A percentile compares a stretch with the other conserved stretches of the same genome.
These are phyloP conservation scores for Pezicula carpinea DNA, from an alignment of 2,329 filamentous ascomycete genomes.

Conservation along the genomic window DNA sequence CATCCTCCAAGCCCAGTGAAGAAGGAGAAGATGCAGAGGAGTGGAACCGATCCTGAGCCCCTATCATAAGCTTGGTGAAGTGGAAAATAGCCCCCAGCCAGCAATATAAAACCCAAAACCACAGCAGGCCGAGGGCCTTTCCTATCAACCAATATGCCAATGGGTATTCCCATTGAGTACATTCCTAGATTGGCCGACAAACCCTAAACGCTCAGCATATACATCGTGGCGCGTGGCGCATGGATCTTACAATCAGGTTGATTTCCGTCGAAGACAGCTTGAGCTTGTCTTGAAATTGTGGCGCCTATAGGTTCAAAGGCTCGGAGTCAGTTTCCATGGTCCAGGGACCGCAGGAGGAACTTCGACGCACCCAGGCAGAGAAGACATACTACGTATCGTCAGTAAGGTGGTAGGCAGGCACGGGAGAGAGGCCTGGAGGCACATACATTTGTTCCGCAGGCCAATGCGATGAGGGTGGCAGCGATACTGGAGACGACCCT, in stretches of 20 bases:
- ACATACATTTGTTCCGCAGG: constrained; percentile 87
- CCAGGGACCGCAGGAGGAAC: too few relatives aligned
- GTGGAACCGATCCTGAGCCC: constrained; percentile 52
- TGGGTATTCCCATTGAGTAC: constrained; percentile 85
- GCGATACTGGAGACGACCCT: constrained; percentile 80
- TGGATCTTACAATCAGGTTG: constrained; percentile 72
- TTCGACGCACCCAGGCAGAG: constrained; percentile 66
- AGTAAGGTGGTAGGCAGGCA: constrained; percentile 21
- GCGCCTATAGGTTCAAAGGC: constrained; percentile 42
- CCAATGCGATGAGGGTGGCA: constrained; percentile 77
- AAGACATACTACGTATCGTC: constrained; percentile 77
- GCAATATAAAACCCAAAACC: constrained; percentile 65
- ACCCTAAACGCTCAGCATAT: constrained; percentile 40
- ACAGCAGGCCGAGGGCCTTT: constrained; percentile 77
- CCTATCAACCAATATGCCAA: constrained; percentile 81
- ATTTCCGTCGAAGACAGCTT: constrained; percentile 86
- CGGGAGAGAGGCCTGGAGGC: background rate
- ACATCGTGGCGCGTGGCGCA: constrained; percentile 4
- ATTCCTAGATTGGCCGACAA: constrained; percentile 86
- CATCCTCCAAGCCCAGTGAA: constrained; percentile 86
- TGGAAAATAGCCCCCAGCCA: constrained; percentile 80
- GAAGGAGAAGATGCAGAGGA: constrained; percentile 78
- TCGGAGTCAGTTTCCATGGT: too few relatives aligned
- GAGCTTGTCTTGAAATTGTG: constrained; percentile 85
- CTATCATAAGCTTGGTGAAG: constrained; percentile 73